A percentile compares a stretch with the other conserved stretches of the same genome.
Evolutionary conservation across 768 basidiomycete species (phyloP).

Genomic region (Boletellus ananiceps): DNA sequence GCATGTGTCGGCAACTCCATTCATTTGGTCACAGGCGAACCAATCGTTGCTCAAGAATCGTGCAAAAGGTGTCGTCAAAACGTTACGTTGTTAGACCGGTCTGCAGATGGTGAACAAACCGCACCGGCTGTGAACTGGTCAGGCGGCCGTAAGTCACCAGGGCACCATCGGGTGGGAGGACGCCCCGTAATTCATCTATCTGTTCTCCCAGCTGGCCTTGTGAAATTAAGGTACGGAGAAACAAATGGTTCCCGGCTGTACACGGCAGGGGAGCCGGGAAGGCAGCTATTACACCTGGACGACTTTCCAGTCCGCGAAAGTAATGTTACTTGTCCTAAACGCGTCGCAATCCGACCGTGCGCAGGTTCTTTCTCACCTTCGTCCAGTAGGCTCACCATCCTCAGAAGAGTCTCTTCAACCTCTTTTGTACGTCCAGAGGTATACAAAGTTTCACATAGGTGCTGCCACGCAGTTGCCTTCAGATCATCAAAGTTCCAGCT

Average conservation of each 20-base stretch:
- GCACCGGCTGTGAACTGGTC: background rate
- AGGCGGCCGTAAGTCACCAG: background rate
- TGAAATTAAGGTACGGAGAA: background rate
- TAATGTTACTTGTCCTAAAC: background rate
- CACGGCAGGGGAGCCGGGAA: background rate
- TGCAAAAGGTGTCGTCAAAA: no score
- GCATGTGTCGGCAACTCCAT: no score
- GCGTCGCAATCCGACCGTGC: background rate
- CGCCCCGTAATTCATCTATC: background rate
- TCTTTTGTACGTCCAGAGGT: background rate
- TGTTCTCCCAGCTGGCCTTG: background rate
- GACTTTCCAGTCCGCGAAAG: background rate
- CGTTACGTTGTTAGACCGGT: no score
- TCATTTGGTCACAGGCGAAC: no score
- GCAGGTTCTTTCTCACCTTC: background rate
- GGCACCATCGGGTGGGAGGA: background rate
- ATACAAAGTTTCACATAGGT: background rate
- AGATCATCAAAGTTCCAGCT: slow-evolving; percentile 1
- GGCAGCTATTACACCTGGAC: background rate
- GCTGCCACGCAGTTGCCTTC: background rate
- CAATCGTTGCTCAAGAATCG: no score
- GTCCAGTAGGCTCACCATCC: background rate
- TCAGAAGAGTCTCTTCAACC: background rate
- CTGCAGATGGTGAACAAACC: slow-evolving; percentile 1
- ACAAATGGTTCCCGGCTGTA: background rate